These are phyloP conservation scores for Ascocoryne sarcoides DNA, from an alignment of 2,329 filamentous ascomycete species.

Conservation along the genomic window DNA sequence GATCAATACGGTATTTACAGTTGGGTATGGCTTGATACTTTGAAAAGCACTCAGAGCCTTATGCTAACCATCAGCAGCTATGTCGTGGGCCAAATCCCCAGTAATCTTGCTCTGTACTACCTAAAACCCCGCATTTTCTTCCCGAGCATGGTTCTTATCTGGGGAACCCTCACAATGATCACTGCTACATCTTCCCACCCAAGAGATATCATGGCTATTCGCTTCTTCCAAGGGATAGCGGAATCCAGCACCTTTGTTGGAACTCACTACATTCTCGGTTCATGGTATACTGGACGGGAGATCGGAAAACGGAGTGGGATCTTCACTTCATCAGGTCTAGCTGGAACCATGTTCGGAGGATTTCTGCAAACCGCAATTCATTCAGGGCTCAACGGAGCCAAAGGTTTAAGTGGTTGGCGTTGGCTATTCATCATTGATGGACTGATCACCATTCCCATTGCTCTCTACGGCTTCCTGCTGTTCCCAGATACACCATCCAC, in stretches of 20 bases:
- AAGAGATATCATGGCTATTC: constrained; percentile 49
- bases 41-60: neutral
- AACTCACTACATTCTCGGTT: constrained; percentile 50
- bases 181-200: constrained; percentile 44
- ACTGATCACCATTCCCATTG: constrained; percentile 47
- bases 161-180: constrained; percentile 55
- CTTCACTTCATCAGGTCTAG: constrained; percentile 50
- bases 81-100: constrained; percentile 50
- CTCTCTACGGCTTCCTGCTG: constrained; percentile 42
- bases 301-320: constrained; percentile 53
- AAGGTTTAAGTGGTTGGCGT: constrained; percentile 43
- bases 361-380: constrained; percentile 45
- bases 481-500: constrained; percentile 37
- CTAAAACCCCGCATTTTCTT: constrained; percentile 56
- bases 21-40: constrained; percentile 16
- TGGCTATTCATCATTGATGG: constrained; percentile 46
- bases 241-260: constrained; percentile 50
- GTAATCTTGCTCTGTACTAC: constrained; percentile 54
- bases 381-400: constrained; percentile 28
- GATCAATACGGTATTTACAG: constrained; percentile 41
- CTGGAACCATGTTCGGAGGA: constrained; percentile 53
- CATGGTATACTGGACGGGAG: constrained; percentile 53
- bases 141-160: constrained; percentile 53
- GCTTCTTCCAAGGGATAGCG: constrained; percentile 46
- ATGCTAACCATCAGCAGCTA: constrained; percentile 28